Evolutionary conservation across 129 eudicot species (phyloP), one percentile per base, ranked within the genome.

Genomic region (Mikania micrantha): DNA sequence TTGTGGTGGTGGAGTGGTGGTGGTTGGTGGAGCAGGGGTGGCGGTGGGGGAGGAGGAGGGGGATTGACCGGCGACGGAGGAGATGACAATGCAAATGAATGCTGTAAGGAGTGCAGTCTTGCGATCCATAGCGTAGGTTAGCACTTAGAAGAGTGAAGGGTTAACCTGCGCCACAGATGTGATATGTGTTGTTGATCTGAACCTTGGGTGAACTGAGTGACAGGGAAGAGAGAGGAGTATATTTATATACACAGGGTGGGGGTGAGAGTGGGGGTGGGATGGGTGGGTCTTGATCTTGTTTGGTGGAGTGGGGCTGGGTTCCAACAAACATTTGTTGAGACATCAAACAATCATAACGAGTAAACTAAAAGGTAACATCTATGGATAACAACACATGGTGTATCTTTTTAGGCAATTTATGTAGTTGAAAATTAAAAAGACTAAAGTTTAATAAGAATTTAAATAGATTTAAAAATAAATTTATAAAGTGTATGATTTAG

Each of bases 41-140:
- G 87, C n/a, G 16, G 94, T 64, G 27, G 96, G 97, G 5, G 97
- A 74, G 16, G 77, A 65, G 0, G 96, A 62, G 4, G 96, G 96
- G 49, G 94, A 77, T 74, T 91, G 97, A 17, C 83, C 95, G n/a
- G 71, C 73, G 58, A 85, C 92, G 35, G 72, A 65, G 47, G 95
- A 84, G 72, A 81, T 17, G 76, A 70, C 68, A 83, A 91, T 83
- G 97, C 97, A 87, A 81, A 87, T 69, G 28, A 91, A 54, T 1
- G 85, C 85, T 0, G 80, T 50, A 32, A 79, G 58, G 39, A 83
- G 49, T 21, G 74, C 66, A 16, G 69, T 25, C 17, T 65, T 77
- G 34, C 60, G 80, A 74, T 79, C 81, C 95, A 87, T 87, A 69
- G 63, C 62, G 59, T 58, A 50, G 4, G 77, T 24, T 45, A n/a